Conservation (phyloP, 2,329 filamentous ascomycete species). For the Ophiobolus disseminans region DNA sequence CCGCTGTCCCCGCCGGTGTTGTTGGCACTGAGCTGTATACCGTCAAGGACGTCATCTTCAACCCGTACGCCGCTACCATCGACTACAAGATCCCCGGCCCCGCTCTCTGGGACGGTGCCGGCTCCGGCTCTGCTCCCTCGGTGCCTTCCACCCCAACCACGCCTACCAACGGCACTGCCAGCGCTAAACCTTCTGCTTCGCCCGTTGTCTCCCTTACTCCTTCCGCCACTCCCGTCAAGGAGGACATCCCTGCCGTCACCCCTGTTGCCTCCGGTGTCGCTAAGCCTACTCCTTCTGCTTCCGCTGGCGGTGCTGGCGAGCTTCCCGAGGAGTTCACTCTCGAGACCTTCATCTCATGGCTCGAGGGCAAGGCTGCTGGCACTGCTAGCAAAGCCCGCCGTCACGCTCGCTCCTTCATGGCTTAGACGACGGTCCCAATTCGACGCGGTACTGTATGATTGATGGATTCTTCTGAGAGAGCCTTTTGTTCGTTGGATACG, state of each 20-base stretch:
- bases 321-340: slow-evolving; percentile 44
- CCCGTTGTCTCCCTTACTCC: slow-evolving; percentile 9
- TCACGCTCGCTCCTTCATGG: slow-evolving; percentile 37
- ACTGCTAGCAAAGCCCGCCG: slow-evolving; percentile 33
- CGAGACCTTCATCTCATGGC: slow-evolving; percentile 44
- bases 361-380: slow-evolving; percentile 33
- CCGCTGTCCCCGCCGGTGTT: slow-evolving; percentile 54
- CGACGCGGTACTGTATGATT: not conserved
- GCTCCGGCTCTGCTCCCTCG: slow-evolving; percentile 25
- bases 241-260: slow-evolving; percentile 8
- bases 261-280: slow-evolving; percentile 13
- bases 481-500: slow-evolving; percentile 17
- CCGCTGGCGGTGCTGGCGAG: slow-evolving; percentile 14
- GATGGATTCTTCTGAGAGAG: slow-evolving; percentile 1
- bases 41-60: slow-evolving; percentile 51
- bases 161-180: slow-evolving; percentile 5
- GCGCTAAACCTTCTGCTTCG: slow-evolving; percentile 15
- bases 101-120: slow-evolving; percentile 39
- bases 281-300: slow-evolving; percentile 18
- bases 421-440: slow-evolving; percentile 4
- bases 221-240: slow-evolving; percentile 6
- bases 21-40: slow-evolving; percentile 59
- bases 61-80: slow-evolving; percentile 46
- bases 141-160: slow-evolving; percentile 21
- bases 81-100: slow-evolving; percentile 56